A percentile compares a stretch with the other conserved stretches of the same genome.
phyloP scores from a whole-genome alignment of 345 rosid genomes.

The Iberis pinnata region DNA sequence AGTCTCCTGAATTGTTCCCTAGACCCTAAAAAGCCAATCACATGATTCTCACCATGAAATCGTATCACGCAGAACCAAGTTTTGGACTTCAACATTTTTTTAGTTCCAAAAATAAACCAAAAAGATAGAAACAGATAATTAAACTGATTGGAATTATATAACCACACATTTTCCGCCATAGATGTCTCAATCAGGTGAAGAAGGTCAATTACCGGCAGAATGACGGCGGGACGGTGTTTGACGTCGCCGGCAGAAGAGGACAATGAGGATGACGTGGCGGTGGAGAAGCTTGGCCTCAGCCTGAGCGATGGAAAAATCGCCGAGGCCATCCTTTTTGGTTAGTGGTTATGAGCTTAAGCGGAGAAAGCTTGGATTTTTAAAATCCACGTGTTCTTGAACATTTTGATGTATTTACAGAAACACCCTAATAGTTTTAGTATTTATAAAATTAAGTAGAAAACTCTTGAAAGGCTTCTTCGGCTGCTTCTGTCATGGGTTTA shows the following conservation, averaged over 20 bases:
- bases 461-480: neutral
- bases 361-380: slow-evolving; percentile 3
- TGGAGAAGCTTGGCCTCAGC: slow-evolving; percentile 31
- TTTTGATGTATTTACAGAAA: slow-evolving; percentile 9
- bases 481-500: too few relatives aligned
- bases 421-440: neutral
- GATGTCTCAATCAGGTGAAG: neutral
- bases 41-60: neutral
- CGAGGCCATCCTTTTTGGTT: slow-evolving; percentile 37
- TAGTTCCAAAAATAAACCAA: neutral
- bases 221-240: slow-evolving; percentile 61
- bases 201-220: slow-evolving; percentile 60
- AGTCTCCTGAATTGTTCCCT: slow-evolving; percentile 83
- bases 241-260: slow-evolving; percentile 20
- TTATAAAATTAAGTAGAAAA: slow-evolving; percentile 9
- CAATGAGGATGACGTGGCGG: slow-evolving; percentile 22
- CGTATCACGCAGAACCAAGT: neutral
- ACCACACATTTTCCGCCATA: neutral
- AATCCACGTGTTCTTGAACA: slow-evolving; percentile 15
- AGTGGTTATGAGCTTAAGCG: slow-evolving; percentile 24
- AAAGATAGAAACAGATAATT: too few relatives aligned
- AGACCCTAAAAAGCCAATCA: slow-evolving; percentile 49
- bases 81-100: slow-evolving; percentile 1
- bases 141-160: neutral
- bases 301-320: slow-evolving; percentile 36